Evolutionary conservation across 805 yeast genomes (phyloP).

Genomic region (Candida coleopterorum): DNA sequence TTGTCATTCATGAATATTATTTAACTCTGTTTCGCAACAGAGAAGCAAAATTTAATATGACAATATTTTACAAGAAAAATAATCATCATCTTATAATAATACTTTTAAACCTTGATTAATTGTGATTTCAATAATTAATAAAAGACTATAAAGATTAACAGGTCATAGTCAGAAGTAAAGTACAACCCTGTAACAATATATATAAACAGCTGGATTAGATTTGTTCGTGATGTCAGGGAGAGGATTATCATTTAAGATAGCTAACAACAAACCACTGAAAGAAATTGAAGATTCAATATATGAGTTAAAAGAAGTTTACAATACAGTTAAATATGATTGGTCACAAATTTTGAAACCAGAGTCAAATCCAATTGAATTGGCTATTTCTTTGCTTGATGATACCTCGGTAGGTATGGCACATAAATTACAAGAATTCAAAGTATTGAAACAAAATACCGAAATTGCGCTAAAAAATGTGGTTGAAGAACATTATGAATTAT

Average conservation of each 20-base stretch:
- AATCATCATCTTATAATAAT: no score
- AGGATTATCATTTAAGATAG: slow-evolving; percentile 8
- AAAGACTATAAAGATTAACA: no score
- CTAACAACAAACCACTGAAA: background rate
- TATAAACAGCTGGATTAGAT: no score
- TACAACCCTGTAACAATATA: no score
- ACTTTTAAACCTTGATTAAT: no score
- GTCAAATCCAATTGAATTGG: slow-evolving; percentile 77
- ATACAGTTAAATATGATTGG: slow-evolving; percentile 40
- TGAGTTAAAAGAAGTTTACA: slow-evolving; percentile 32
- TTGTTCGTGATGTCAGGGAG: slow-evolving; percentile 6
- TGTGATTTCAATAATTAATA: no score
- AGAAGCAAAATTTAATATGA: no score
- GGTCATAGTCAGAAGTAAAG: no score
- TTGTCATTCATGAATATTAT: no score
- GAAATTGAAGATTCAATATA: slow-evolving; percentile 23
- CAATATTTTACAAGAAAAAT: no score
- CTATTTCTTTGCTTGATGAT: slow-evolving; percentile 76
- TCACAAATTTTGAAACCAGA: slow-evolving; percentile 37
- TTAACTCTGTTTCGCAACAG: no score
- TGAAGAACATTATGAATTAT: slow-evolving; percentile 75
- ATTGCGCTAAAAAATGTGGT: slow-evolving; percentile 63
- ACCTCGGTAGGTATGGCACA: slow-evolving; percentile 90
- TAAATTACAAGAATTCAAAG: slow-evolving; percentile 60
- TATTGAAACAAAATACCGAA: slow-evolving; percentile 54